Conservation (phyloP, 2,329 filamentous ascomycete genomes). For the Colletotrichum falcatum region DNA sequence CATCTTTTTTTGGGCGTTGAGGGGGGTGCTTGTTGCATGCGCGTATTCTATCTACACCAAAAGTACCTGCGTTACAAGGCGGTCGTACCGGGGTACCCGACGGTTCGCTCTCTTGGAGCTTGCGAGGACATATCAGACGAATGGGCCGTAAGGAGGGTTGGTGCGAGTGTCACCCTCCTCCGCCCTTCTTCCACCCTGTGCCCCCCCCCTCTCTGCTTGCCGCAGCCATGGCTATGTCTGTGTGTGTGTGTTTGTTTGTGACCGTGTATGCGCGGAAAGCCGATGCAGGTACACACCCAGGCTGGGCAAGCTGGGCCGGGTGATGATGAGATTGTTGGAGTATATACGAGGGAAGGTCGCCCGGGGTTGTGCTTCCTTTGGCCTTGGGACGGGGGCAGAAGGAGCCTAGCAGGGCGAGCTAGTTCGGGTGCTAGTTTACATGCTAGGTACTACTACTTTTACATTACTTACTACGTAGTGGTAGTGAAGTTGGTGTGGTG, state of each 20-base stretch:
- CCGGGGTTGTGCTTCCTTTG: too few relatives aligned
- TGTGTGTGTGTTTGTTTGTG: background rate
- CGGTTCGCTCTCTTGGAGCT: background rate
- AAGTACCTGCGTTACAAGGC: too few relatives aligned
- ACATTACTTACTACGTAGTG: too few relatives aligned
- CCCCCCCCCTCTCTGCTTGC: background rate
- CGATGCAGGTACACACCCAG: conserved; percentile 1
- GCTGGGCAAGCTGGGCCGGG: background rate
- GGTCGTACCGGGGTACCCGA: conserved; percentile 1
- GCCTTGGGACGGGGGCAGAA: too few relatives aligned
- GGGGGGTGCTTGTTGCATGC: conserved; percentile 7
- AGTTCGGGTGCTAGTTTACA: background rate
- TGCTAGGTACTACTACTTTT: too few relatives aligned
- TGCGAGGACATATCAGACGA: conserved; percentile 20
- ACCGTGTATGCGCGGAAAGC: background rate
- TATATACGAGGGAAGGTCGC: background rate
- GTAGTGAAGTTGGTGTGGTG: too few relatives aligned
- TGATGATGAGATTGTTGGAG: background rate
- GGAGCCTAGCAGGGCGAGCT: background rate
- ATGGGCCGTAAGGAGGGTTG: background rate
- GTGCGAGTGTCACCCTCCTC: background rate
- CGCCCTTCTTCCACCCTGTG: too few relatives aligned
- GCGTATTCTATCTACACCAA: conserved; percentile 9
- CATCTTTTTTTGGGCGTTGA: background rate
- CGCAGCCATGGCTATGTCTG: background rate